These are phyloP conservation scores for Kazachstania taianensis DNA, from an alignment of 805 yeast genomes.

Conservation along the genomic window DNA sequence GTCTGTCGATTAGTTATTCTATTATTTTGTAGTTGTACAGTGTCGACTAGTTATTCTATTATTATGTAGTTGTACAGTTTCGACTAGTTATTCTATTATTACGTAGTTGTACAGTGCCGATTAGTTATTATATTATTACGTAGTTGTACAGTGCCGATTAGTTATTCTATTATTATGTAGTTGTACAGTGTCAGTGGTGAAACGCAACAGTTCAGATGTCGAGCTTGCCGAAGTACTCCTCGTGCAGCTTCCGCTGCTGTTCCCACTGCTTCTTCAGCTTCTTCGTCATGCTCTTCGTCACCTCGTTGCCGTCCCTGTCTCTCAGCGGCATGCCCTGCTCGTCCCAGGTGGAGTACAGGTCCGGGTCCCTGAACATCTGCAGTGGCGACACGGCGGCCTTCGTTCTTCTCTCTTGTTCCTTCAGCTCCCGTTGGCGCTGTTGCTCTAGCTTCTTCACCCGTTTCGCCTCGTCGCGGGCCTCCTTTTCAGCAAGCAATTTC, in stretches of 20 bases:
- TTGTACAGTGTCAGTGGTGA: no score
- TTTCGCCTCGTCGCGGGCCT: conserved; percentile 38
- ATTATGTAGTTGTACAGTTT: no score
- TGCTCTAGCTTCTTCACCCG: conserved; percentile 38
- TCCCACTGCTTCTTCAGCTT: conserved; percentile 71
- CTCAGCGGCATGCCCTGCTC: conserved; percentile 73
- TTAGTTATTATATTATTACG: no score
- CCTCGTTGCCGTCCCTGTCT: conserved; percentile 67
- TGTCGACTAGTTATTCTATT: no score
- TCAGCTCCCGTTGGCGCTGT: conserved; percentile 44
- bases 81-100: no score
- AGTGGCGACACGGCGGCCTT: conserved; percentile 62
- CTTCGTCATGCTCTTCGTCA: conserved; percentile 77
- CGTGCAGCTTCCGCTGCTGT: conserved; percentile 72
- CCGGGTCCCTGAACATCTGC: conserved; percentile 59
- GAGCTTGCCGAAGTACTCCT: conserved; percentile 40
- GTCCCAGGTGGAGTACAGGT: conserved; percentile 67
- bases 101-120: no score
- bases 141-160: no score
- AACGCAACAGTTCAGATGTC: no score
- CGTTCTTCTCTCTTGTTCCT: conserved; percentile 50
- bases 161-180: no score
- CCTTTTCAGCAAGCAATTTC: conserved; percentile 43
- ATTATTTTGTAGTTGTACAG: no score
- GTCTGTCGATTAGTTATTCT: no score